Base-by-base conservation (phyloP, 805 yeast genomes). In the Kuraishia capsulata region DNA sequence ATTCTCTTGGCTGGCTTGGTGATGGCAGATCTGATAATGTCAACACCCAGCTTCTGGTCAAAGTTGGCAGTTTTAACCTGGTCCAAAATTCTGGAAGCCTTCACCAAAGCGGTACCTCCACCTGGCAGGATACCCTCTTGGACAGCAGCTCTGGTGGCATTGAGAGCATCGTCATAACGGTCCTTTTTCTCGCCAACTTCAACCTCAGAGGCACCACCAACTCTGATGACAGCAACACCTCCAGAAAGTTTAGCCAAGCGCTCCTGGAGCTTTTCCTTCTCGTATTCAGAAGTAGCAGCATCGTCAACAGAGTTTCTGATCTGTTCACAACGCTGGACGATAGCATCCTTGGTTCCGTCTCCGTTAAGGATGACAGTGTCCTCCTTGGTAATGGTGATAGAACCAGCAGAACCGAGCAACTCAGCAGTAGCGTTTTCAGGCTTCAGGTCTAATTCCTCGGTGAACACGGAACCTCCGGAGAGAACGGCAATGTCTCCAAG, bases 131-230 rank as follows among this genome's bases (percentile, higher is more conserved):
- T 88, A 68, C 98, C 98, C 67, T 87, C 96, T 67, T 90, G 90
- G 47, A 92, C 96, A 48, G 98, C 98, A 42, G 98, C 97, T 67
- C 97, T 87, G 39, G 97, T 92, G 40, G 98, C 97, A 60, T 92
- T 90, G 60, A 92, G 75, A 20, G 98, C 97, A 69, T 92, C 98
- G 55, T 92, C 97, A 58, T 88, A 86, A 68, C 98, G 83, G 64
- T 92, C 98, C 73, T 92, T 92, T 92, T 92, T 92, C 74, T 92
- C 98, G 57, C 97, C 94, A 49, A 92, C 98, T 69, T 92, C 97
- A 49, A 92, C 84, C 69, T 92, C 97, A 18, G 96, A 83, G 34
- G 95, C 63, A 51, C 98, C 98, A 62, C 98, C 98, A 45, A 90
- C 97, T 71, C 84, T 85, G 56, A 92, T 74, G 47, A 92, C 97